phyloP scores from a whole-genome alignment of 106 monocot genomes.

The Alisma plantagoaquatica region DNA sequence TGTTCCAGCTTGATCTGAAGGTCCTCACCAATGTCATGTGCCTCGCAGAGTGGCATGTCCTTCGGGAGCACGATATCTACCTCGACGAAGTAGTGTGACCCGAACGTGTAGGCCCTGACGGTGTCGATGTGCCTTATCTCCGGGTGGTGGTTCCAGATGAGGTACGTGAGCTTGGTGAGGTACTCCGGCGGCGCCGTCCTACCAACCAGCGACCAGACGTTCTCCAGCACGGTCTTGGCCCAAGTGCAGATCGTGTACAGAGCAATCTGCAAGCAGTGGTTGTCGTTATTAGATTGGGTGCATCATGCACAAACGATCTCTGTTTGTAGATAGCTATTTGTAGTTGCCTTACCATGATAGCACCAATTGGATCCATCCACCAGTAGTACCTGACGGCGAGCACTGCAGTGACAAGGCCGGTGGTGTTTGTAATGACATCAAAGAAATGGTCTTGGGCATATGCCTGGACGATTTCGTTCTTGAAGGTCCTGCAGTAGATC shows the following conservation, averaged over 20 bases:
- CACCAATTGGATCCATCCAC: conserved; percentile 88
- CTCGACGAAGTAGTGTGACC: conserved; percentile 40
- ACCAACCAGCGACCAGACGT: conserved; percentile 33
- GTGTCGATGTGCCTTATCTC: conserved; percentile 45
- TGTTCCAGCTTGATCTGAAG: conserved; percentile 55
- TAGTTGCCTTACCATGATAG: conserved; percentile 56
- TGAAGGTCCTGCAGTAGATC: conserved; percentile 74
- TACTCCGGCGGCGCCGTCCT: conserved; percentile 36
- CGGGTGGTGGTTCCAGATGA: conserved; percentile 47
- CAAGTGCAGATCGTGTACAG: conserved; percentile 45
- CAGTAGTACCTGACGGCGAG: conserved; percentile 80
- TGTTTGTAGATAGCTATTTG: not conserved
- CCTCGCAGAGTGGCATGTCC: conserved; percentile 29
- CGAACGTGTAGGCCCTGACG: conserved; percentile 44
- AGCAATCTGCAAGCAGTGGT: conserved; percentile 26
- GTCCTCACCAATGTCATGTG: conserved; percentile 48
- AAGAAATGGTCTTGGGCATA: conserved; percentile 97
- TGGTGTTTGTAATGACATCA: conserved; percentile 82
- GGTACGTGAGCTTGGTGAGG: conserved; percentile 34
- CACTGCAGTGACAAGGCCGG: conserved; percentile 78
- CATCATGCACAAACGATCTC: not conserved
- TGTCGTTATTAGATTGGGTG: not conserved
- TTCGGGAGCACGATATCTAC: conserved; percentile 43
- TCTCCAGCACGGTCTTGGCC: conserved; percentile 36
- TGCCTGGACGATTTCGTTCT: conserved; percentile 67